Base-by-base conservation (phyloP, 441 rosid genomes). In the Aquilaria agallochum region DNA sequence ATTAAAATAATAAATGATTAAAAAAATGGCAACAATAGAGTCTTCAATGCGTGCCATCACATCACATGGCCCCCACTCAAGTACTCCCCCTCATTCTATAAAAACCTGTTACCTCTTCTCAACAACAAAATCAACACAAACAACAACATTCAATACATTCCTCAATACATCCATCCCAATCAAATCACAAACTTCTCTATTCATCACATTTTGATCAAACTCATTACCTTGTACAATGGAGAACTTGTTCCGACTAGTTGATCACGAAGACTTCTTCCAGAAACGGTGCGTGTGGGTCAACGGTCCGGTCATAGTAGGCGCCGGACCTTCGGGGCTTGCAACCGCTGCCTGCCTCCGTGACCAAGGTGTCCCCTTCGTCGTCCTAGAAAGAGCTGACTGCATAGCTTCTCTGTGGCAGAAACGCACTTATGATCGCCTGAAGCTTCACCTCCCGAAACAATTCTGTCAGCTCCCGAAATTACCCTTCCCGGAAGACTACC, bases 391-490 rank as follows among this genome's bases (percentile, higher is more conserved):
- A 60, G 80, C 86, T 10, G 84, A 81, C 13, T 85, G 91, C 64
- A 85, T 85, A 51, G 91, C 91, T 31, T 85, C 91, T 9, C 69
- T 85, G 0, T 85, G 91, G 91, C 87, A 85, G 36, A 79, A 77
- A 50, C 77, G 80, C 15, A 79, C 91, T 55, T 85, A 85, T 47
- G 85, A 85, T 62, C 76, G 91, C 65, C 88, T 85, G 60, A 85
- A 68, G 64, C 91, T 85, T 68, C 91, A 85, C 72, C 79, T 85
- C 2, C 88, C 91, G 5, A 85, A 71, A 34, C 86, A 81, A 59
- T 85, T 83, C 67, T 85, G 91, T 57, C 86, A 85, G 59, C 76
- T 85, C 62, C 91, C 91, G 0, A 85, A 83, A 65, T 58, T 81
- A 45, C 83, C 85, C 3, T 85, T 85, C 77, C 91, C 91, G 0